Conservation (phyloP, 768 basidiomycete species). For the Epithele typhae region DNA sequence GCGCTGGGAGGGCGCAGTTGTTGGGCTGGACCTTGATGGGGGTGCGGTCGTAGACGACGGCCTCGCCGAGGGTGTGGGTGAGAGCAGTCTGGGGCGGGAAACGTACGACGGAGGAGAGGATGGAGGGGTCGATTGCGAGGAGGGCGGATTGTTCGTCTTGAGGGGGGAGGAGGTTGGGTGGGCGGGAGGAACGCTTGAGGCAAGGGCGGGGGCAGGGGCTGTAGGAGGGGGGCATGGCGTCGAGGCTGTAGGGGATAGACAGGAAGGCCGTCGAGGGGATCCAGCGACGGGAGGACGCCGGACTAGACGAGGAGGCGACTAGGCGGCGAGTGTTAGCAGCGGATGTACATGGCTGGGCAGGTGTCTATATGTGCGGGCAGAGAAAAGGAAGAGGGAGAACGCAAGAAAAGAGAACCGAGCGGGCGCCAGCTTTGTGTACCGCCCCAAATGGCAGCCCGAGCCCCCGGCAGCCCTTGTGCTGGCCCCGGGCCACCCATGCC, state of each 20-base stretch:
- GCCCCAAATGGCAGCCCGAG: too few relatives aligned
- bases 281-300: not conserved
- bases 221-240: conserved; percentile 19
- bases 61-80: conserved; percentile 34
- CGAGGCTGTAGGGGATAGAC: conserved; percentile 1
- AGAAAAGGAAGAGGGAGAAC: not conserved
- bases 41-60: conserved; percentile 66
- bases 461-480: not conserved
- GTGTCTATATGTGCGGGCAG: conserved; percentile 1
- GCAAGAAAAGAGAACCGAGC: conserved; percentile 8
- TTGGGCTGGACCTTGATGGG: conserved; percentile 74
- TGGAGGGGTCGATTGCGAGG: conserved; percentile 48
- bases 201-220: conserved; percentile 46
- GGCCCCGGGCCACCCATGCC: conserved; percentile 2
- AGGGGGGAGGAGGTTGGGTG: conserved; percentile 16
- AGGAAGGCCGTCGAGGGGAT: not conserved
- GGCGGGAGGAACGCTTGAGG: conserved; percentile 43
- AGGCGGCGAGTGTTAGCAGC: conserved; percentile 2
- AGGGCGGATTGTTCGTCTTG: conserved; percentile 28
- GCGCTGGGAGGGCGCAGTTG: conserved; percentile 70
- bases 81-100: conserved; percentile 37
- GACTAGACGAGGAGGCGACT: not conserved
- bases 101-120: conserved; percentile 48
- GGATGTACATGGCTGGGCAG: conserved; percentile 6
- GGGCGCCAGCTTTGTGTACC: conserved; percentile 12